Base-by-base conservation (phyloP, 163 green algal species). In the Picocystis sp. region DNA sequence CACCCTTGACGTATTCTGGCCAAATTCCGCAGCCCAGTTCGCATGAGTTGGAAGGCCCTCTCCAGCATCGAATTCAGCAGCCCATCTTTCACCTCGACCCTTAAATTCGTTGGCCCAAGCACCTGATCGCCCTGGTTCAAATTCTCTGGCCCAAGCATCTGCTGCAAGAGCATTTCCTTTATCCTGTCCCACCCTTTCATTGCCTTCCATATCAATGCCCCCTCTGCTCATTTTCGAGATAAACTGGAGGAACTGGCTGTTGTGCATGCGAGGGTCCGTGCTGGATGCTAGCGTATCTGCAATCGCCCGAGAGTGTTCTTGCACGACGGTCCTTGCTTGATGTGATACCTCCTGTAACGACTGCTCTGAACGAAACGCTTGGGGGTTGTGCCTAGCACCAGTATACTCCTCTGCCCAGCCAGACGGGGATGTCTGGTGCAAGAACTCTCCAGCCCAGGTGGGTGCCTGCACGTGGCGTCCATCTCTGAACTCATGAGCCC, bases 241-340 rank as follows among this genome's bases (percentile, higher is more conserved):
- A 49, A 99, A 97, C 62, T 94, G 73, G 54, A 95, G 63, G 60
- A 99, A 99, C 62, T 92, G 76, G 55, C 72, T 89, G 58, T 86
- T 83, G 42, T 78, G 71, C 64, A 98, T 87, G 69, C 92, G 93
- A 45, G 80, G 80, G 63, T 94, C 69, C 2, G 46, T 41, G 38
- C 69, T 62, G 21, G 54, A 24, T 23, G 62, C 49, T 56, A 94
- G 65, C 29, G 78, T 81, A 11, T 84, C 73, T 10, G 73, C 80
- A 35, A 94, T 62, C 6, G 51, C 25, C 12, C 25, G 24, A 53
- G 51, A 38, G 5, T 38, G 29, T 8, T 38, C 29, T 38, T 38
- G 29, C 29, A 38, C 8, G 29, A 38, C 29, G 29, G 29, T 38
- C 29, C 29, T 38, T 5, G 5, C 29, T 38, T 38, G 29, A 5